These are phyloP conservation scores for Hyaloscypha bicolor DNA, from an alignment of 495 filamentous ascomycete genomes.

Conservation along the genomic window DNA sequence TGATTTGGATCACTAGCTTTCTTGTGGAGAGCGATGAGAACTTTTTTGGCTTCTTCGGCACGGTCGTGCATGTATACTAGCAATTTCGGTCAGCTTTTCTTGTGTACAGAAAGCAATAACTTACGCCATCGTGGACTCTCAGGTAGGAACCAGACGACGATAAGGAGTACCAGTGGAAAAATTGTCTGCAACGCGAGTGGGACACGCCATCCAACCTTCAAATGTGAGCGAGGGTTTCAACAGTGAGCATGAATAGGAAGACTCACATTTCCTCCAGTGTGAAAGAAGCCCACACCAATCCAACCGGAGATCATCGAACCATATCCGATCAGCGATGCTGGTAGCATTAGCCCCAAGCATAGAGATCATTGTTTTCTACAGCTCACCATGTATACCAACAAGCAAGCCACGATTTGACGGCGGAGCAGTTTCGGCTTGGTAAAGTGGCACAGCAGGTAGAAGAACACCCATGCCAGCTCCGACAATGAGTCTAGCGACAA, in stretches of 20 bases:
- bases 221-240: not conserved
- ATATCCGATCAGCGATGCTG: slow-evolving; percentile 1
- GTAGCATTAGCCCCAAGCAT: not conserved
- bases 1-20: not conserved
- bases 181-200: not conserved
- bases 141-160: not conserved
- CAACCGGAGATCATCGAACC: not conserved
- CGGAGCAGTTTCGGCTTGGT: slow-evolving; percentile 3
- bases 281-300: not conserved
- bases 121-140: slow-evolving; percentile 1
- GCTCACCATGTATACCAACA: slow-evolving; percentile 1
- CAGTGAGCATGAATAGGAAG: not conserved
- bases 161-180: not conserved
- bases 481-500: slow-evolving; percentile 5
- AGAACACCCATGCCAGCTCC: slow-evolving; percentile 1
- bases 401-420: not conserved
- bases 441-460: not conserved
- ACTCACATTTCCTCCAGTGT: not conserved
- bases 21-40: slow-evolving; percentile 2
- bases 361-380: not conserved
- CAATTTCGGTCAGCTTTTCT: not conserved
- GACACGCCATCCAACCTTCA: not conserved
- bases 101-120: not conserved
- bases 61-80: slow-evolving; percentile 2
- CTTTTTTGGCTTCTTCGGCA: slow-evolving; percentile 2